Base-by-base conservation (phyloP, 331 rosid species). In the Saraca asoca region DNA sequence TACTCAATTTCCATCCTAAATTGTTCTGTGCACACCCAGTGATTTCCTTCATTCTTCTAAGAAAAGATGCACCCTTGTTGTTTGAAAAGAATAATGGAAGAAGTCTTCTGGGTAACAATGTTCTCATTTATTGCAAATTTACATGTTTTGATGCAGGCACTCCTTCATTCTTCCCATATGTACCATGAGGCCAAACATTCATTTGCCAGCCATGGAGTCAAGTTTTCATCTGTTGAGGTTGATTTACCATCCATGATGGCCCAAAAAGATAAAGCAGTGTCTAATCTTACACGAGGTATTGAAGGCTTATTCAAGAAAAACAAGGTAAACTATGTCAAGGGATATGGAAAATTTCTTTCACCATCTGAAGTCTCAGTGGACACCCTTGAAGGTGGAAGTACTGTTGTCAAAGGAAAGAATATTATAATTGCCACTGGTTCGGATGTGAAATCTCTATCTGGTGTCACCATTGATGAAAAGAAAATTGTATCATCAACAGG, bases 271-370 rank as follows among this genome's bases (percentile, higher is more conserved):
- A 94, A 86, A 71, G 99, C 97, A 10, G 97, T 94, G 39, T 44
- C 85, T 46, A 85, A 83, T 74, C 97, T 94, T 34, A 94, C 99
- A 5, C 60, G 69, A 69, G 99, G 99, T 66, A 88, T 94, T 49
- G 99, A 94, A 82, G 99, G 99, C 34, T 72, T 90, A 7, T 94
- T 94, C 78, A 94, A 94, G 92, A 94, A 94, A 83, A 94, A 94
- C 76, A 94, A 94, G 82, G 99, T 94, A 39, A 88, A 14, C 77
- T 94, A 94, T 70, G 96, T 90, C 50, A 88, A 94, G 59, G 99
- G 99, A 16, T 90, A 94, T 64, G 99, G 99, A 1, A 94, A 90
- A 70, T 63, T 90, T 41, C 48, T 79, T 71, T 94, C 99, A 5
- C 89, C 97, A 12, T 78, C 95, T 0, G 99, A 94, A 68, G 86